Conservation (phyloP, 345 rosid genomes). For the Aquilaria malaccensis region DNA sequence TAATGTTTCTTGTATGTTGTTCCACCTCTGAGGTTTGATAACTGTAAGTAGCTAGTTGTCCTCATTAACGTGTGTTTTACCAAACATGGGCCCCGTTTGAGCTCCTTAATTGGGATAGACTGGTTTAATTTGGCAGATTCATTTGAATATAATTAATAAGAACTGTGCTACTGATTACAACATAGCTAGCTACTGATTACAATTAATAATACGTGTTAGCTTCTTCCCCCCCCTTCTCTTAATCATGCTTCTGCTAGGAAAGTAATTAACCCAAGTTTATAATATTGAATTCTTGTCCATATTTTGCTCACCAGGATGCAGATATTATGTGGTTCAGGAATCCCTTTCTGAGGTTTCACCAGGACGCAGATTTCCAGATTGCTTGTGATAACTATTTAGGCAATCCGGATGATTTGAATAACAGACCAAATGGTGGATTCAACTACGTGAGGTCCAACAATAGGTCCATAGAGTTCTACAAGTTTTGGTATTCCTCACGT, state of each 20-base stretch:
- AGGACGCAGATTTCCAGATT: slow-evolving; percentile 67
- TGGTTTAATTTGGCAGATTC: not conserved
- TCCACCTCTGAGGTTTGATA: not conserved
- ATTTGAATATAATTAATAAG: too few species aligned
- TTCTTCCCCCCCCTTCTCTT: too few species aligned
- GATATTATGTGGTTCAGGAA: slow-evolving; percentile 76
- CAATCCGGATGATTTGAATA: slow-evolving; percentile 27
- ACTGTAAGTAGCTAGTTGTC: not conserved
- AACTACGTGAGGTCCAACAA: slow-evolving; percentile 48
- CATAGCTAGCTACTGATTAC: too few species aligned
- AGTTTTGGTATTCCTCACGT: slow-evolving; percentile 60
- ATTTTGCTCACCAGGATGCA: slow-evolving; percentile 46
- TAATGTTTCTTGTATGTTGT: not conserved
- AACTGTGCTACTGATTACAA: too few species aligned
- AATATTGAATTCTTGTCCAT: not conserved
- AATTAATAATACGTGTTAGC: not conserved
- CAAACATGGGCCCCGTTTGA: not conserved
- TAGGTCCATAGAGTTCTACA: slow-evolving; percentile 51
- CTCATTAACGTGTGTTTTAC: not conserved
- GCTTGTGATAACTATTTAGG: slow-evolving; percentile 61
- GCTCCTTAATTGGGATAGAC: not conserved
- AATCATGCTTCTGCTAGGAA: too few species aligned
- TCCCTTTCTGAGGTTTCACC: slow-evolving; percentile 59
- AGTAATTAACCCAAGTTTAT: too few species aligned
- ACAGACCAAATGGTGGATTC: slow-evolving; percentile 70